A percentile compares a stretch with the other conserved stretches of the same genome.
phyloP scores from a whole-genome alignment of 305 asterid species.

The Coffea humblotiana region DNA sequence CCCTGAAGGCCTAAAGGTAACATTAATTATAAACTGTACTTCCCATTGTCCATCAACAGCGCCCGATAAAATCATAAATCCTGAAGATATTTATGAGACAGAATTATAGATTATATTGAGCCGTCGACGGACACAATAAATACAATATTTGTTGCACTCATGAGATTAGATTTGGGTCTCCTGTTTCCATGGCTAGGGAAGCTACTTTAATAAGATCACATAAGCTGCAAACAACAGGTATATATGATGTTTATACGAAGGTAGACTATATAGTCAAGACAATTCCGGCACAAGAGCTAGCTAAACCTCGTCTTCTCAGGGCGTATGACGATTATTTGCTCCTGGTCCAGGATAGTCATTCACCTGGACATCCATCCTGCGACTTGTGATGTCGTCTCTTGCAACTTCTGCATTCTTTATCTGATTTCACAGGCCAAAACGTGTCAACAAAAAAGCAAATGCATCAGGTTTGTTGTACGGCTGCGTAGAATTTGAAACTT shows the following conservation, averaged over 20 bases:
- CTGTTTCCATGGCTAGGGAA: not conserved
- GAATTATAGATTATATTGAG: not conserved
- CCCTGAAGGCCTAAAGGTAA: not conserved
- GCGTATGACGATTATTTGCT: slow-evolving; percentile 53
- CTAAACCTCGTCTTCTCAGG: not conserved
- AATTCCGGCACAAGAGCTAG: not conserved
- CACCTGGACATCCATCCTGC: slow-evolving; percentile 45
- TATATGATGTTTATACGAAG: not conserved
- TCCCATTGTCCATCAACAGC: too few relatives aligned
- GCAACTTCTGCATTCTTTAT: slow-evolving; percentile 12
- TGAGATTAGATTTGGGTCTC: not conserved
- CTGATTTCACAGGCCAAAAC: slow-evolving; percentile 18
- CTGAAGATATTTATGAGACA: not conserved
- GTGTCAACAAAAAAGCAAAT: not conserved
- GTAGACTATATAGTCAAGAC: not conserved
- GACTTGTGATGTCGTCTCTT: slow-evolving; percentile 18
- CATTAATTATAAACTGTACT: not conserved
- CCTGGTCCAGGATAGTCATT: slow-evolving; percentile 55
- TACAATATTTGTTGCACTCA: not conserved
- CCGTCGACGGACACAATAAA: not conserved
- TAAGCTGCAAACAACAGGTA: not conserved
- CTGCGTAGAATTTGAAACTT: not conserved
- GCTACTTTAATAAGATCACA: not conserved
- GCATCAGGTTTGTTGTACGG: not conserved
- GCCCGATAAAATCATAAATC: not conserved